These are phyloP conservation scores for Phaeotremella skinneri DNA, from an alignment of 768 basidiomycete genomes.

Conservation along the genomic window DNA sequence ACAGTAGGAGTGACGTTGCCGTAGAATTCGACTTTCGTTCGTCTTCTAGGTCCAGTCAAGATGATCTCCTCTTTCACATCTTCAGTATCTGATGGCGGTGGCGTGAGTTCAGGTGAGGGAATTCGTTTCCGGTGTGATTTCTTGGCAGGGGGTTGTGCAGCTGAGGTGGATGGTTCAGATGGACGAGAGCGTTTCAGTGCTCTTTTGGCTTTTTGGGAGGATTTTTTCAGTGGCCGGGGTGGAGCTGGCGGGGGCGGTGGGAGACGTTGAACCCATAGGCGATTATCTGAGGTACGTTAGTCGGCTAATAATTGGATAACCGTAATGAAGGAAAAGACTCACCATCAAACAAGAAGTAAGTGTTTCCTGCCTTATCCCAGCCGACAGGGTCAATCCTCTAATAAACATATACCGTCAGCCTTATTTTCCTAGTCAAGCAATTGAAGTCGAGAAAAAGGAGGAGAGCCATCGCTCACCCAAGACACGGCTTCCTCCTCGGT, in stretches of 20 bases:
- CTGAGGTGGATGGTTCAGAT: not conserved
- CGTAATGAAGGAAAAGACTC: conserved; percentile 9
- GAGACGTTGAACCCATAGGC: conserved; percentile 49
- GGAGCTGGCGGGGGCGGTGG: conserved; percentile 37
- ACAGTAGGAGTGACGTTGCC: conserved; percentile 36
- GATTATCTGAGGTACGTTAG: conserved; percentile 38
- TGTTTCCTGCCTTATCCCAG: conserved; percentile 51
- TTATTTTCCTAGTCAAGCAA: not conserved
- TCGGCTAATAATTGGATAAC: not conserved
- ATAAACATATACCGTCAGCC: conserved; percentile 4
- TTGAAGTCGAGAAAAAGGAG: conserved; percentile 2
- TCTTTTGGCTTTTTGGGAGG: conserved; percentile 39
- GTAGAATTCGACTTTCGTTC: conserved; percentile 39
- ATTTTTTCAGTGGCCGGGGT: conserved; percentile 36
- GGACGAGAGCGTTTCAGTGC: conserved; percentile 26
- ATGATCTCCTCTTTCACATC: not conserved
- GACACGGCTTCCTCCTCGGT: conserved; percentile 44
- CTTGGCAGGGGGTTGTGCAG: conserved; percentile 9
- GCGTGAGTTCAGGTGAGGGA: conserved; percentile 22
- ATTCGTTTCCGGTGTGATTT: conserved; percentile 26
- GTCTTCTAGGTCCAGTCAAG: conserved; percentile 25
- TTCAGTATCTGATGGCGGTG: conserved; percentile 19
- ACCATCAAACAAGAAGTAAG: conserved; percentile 53
- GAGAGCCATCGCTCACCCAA: conserved; percentile 33
- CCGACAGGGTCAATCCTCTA: conserved; percentile 52